These are phyloP conservation scores for Lactifluus volemus DNA, from an alignment of 768 basidiomycete genomes.

Conservation along the genomic window DNA sequence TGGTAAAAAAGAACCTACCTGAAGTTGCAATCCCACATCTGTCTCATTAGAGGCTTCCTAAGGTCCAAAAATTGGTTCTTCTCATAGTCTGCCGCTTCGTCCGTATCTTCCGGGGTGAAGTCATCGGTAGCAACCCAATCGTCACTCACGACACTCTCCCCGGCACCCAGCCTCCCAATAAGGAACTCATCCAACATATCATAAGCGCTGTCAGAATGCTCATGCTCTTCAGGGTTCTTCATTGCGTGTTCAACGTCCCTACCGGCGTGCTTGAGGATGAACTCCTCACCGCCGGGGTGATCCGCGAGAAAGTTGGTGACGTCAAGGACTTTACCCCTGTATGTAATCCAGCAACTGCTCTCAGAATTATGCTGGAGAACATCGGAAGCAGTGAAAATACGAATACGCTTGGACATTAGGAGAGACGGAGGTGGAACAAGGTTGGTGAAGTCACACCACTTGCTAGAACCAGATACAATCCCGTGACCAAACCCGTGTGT, in stretches of 20 bases:
- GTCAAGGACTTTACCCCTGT: slow-evolving; percentile 81
- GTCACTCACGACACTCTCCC: slow-evolving; percentile 67
- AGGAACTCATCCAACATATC: slow-evolving; percentile 84
- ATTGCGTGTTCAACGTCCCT: slow-evolving; percentile 75
- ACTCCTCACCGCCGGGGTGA: slow-evolving; percentile 93
- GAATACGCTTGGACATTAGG: slow-evolving; percentile 53
- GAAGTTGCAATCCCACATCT: slow-evolving; percentile 85
- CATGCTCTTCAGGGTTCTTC: slow-evolving; percentile 74
- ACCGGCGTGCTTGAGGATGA: slow-evolving; percentile 76
- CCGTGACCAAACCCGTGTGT: too few relatives aligned
- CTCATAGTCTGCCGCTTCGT: slow-evolving; percentile 70
- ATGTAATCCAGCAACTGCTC: slow-evolving; percentile 74
- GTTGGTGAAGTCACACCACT: too few relatives aligned
- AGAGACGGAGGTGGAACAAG: slow-evolving; percentile 18
- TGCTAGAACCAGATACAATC: too few relatives aligned
- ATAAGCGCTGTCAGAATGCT: slow-evolving; percentile 87
- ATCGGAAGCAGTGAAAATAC: slow-evolving; percentile 70
- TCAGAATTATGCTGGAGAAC: slow-evolving; percentile 52
- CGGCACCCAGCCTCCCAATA: slow-evolving; percentile 74
- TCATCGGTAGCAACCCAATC: slow-evolving; percentile 89
- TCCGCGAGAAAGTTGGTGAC: slow-evolving; percentile 76
- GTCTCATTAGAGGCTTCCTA: slow-evolving; percentile 69
- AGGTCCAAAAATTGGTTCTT: slow-evolving; percentile 92
- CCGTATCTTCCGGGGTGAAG: slow-evolving; percentile 87
- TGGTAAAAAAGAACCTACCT: slow-evolving; percentile 38